Conservation (phyloP, 2,329 filamentous ascomycete species). For the Chaetomium strumarium region DNA sequence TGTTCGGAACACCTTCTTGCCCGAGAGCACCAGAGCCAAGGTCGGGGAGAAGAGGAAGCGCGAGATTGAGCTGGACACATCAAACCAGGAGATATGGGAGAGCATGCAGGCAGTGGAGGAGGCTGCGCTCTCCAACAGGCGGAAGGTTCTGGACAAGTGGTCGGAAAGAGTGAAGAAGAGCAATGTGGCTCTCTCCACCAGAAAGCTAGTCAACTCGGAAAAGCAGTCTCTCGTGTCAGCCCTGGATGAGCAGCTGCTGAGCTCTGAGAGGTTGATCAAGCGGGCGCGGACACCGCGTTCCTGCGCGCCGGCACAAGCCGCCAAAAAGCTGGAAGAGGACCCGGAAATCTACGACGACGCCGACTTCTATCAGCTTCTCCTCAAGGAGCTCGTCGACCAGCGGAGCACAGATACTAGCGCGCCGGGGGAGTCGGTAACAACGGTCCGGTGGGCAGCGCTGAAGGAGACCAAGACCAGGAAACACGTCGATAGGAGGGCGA, state of each 20-base stretch:
- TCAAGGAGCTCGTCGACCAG: slow-evolving; percentile 90
- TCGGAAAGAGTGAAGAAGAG: slow-evolving; percentile 67
- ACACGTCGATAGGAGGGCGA: slow-evolving; percentile 86
- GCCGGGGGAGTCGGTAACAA: slow-evolving; percentile 41
- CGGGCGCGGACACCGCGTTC: slow-evolving; percentile 67
- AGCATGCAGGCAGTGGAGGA: slow-evolving; percentile 63
- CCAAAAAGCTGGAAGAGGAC: slow-evolving; percentile 52
- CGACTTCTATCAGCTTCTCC: slow-evolving; percentile 86
- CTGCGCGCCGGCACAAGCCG: slow-evolving; percentile 65
- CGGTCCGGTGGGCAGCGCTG: slow-evolving; percentile 59
- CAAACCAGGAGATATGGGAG: slow-evolving; percentile 65
- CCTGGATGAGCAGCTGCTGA: slow-evolving; percentile 62
- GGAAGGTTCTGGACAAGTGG: slow-evolving; percentile 81
- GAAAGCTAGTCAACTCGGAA: slow-evolving; percentile 47
- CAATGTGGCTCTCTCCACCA: slow-evolving; percentile 49
- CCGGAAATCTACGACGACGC: slow-evolving; percentile 79
- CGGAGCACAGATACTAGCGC: slow-evolving; percentile 62
- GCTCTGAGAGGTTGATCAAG: slow-evolving; percentile 60
- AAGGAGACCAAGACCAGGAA: slow-evolving; percentile 76
- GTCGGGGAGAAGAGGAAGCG: slow-evolving; percentile 59
- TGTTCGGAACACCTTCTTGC: slow-evolving; percentile 57
- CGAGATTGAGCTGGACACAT: slow-evolving; percentile 45
- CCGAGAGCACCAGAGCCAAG: slow-evolving; percentile 38
- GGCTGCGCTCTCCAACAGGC: slow-evolving; percentile 53
- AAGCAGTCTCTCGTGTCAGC: slow-evolving; percentile 61